A percentile compares a stretch with the other conserved stretches of the same genome.
Conservation (phyloP, 108 stramenopile genomes). For the Stephanodiscus triporus region DNA sequence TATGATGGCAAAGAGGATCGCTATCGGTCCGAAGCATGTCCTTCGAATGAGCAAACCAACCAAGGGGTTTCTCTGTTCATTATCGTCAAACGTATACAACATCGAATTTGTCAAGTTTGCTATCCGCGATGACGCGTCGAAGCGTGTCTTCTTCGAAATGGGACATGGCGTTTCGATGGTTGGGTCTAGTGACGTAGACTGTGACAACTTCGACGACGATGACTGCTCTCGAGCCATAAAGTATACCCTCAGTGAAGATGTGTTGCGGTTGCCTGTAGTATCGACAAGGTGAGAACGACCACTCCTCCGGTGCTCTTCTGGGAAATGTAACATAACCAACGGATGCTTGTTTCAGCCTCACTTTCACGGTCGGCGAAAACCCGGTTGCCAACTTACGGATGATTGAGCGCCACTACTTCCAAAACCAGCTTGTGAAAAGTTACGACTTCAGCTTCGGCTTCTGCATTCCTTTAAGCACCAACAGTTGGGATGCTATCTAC, state of each 20-base stretch:
- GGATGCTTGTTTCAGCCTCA: slow-evolving; percentile 33
- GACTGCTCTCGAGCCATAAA: slow-evolving; percentile 70
- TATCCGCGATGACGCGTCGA: slow-evolving; percentile 69
- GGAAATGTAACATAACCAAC: background rate
- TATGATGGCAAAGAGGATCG: background rate
- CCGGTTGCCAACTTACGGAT: slow-evolving; percentile 69
- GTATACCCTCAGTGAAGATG: slow-evolving; percentile 80
- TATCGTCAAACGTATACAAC: slow-evolving; percentile 62
- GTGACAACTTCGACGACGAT: slow-evolving; percentile 47
- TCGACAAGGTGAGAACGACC: slow-evolving; percentile 20
- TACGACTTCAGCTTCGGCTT: slow-evolving; percentile 76
- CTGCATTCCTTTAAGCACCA: slow-evolving; percentile 76
- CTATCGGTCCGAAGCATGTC: slow-evolving; percentile 45
- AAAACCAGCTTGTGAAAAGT: slow-evolving; percentile 56
- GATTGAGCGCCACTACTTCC: slow-evolving; percentile 86
- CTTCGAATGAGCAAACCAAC: slow-evolving; percentile 49
- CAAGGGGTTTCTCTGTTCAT: slow-evolving; percentile 68
- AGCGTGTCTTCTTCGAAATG: slow-evolving; percentile 72
- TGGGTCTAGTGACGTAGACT: slow-evolving; percentile 51
- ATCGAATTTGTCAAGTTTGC: slow-evolving; percentile 74
- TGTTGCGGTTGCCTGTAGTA: slow-evolving; percentile 67
- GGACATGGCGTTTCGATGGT: slow-evolving; percentile 53
- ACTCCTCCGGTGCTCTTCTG: background rate
- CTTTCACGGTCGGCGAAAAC: slow-evolving; percentile 68
- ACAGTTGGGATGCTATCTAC: slow-evolving; percentile 82